A percentile compares a stretch with the other conserved stretches of the same genome.
Evolutionary conservation across 257 asterid genomes (phyloP).

Genomic region (Ilex asprella): DNA sequence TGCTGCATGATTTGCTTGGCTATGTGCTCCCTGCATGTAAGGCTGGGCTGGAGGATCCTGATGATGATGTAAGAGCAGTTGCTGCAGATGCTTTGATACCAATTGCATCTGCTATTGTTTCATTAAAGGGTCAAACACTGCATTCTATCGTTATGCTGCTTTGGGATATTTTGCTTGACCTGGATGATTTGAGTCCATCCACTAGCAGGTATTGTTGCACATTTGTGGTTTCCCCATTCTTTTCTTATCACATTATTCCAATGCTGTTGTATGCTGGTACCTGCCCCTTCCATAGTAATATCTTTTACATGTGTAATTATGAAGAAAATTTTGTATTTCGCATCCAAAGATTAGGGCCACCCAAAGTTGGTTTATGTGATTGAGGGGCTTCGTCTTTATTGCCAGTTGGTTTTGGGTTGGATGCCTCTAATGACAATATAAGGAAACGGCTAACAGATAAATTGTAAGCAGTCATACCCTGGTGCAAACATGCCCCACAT

Average conservation of each 20-base stretch:
- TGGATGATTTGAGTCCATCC: conserved; percentile 98
- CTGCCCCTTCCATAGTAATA: no score
- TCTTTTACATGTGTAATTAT: no score
- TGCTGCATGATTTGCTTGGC: conserved; percentile 75
- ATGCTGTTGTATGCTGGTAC: no score
- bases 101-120: conserved; percentile 76
- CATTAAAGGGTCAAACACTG: conserved; percentile 64
- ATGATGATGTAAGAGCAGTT: conserved; percentile 99
- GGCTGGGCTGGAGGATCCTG: conserved; percentile 98
- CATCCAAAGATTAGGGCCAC: no score
- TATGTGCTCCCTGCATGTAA: conserved; percentile 88
- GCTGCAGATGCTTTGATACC: conserved; percentile 98
- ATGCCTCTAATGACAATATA: no score
- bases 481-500: no score
- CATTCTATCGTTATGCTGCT: conserved; percentile 85
- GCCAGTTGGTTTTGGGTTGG: no score
- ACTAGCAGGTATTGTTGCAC: conserved; percentile 76
- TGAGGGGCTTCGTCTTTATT: no score
- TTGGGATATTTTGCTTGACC: conserved; percentile 97
- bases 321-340: no score
- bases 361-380: no score
- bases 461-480: no score
- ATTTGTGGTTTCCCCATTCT: not conserved
- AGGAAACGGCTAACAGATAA: no score
- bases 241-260: not conserved